Evolutionary conservation across 2,329 filamentous ascomycete genomes (phyloP).

Genomic region (Verticillium klebahnii): DNA sequence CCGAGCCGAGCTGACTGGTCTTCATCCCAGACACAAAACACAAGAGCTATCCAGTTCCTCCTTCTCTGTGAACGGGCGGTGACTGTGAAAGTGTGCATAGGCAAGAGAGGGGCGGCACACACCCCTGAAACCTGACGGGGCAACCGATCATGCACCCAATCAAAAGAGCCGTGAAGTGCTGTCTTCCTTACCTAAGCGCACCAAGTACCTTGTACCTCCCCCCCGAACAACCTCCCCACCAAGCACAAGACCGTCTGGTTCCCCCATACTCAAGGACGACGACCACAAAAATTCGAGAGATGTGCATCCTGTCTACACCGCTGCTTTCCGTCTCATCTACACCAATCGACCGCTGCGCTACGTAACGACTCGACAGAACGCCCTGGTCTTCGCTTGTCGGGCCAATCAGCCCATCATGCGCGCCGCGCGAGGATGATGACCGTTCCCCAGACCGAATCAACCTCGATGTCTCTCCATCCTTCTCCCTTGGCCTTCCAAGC

Average conservation of each 20-base stretch:
- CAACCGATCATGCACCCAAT: conserved; percentile 16
- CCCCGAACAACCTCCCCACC: neutral
- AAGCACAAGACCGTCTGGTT: neutral
- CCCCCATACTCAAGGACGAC: neutral
- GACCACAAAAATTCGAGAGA: neutral
- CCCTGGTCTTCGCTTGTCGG: conserved; percentile 22
- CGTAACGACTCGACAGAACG: neutral
- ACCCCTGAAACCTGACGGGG: conserved; percentile 26
- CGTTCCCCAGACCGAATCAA: conserved; percentile 58
- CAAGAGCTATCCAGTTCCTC: neutral
- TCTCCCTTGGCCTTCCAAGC: conserved; percentile 44
- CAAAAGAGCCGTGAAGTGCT: neutral
- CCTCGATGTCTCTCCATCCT: conserved; percentile 47
- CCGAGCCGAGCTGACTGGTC: neutral
- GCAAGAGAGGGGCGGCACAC: neutral
- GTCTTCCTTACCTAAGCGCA: neutral
- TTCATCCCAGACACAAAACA: neutral
- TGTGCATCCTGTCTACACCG: neutral
- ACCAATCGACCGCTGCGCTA: neutral
- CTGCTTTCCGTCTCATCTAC: neutral
- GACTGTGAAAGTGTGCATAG: neutral
- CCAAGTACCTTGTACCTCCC: neutral
- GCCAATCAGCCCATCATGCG: neutral
- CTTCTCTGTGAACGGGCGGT: neutral
- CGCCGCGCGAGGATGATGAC: conserved; percentile 51